phyloP scores from a whole-genome alignment of 306 rosid genomes.

The Prunus mongolica region DNA sequence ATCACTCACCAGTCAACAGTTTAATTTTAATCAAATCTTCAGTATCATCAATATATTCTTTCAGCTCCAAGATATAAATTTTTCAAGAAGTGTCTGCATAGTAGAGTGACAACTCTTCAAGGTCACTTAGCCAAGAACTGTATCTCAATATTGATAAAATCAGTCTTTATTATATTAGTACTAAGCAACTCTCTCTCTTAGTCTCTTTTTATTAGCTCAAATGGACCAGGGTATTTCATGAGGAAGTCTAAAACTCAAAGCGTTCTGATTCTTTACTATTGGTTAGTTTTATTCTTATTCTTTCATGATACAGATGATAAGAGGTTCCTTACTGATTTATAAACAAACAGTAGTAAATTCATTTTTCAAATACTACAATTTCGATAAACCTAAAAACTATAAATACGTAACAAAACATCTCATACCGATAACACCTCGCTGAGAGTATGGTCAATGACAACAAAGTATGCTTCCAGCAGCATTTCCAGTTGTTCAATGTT shows the following conservation, averaged over 20 bases:
- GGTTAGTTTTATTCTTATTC: not conserved
- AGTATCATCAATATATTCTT: conserved; percentile 38
- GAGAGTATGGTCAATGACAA: conserved; percentile 41
- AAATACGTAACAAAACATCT: conserved; percentile 17
- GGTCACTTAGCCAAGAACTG: not conserved
- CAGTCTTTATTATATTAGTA: not conserved
- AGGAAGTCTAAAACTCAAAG: not conserved
- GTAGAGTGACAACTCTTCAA: not conserved
- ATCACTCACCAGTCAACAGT: conserved; percentile 26
- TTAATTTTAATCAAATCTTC: conserved; percentile 42
- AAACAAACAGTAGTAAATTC: not conserved
- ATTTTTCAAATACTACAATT: not conserved
- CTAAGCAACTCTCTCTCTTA: not conserved
- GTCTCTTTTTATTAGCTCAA: not conserved
- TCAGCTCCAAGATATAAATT: conserved; percentile 26
- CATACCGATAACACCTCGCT: conserved; percentile 46
- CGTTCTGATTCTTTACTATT: not conserved
- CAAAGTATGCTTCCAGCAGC: conserved; percentile 54
- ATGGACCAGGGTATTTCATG: not conserved
- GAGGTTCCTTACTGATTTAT: not conserved
- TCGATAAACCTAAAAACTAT: conserved; percentile 1
- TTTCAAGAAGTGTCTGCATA: conserved; percentile 12
- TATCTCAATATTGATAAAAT: not conserved
- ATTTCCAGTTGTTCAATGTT: conserved; percentile 60
- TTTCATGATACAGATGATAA: not conserved